phyloP scores from a whole-genome alignment of 2,329 filamentous ascomycete genomes.

The Diaporthe sp. region DNA sequence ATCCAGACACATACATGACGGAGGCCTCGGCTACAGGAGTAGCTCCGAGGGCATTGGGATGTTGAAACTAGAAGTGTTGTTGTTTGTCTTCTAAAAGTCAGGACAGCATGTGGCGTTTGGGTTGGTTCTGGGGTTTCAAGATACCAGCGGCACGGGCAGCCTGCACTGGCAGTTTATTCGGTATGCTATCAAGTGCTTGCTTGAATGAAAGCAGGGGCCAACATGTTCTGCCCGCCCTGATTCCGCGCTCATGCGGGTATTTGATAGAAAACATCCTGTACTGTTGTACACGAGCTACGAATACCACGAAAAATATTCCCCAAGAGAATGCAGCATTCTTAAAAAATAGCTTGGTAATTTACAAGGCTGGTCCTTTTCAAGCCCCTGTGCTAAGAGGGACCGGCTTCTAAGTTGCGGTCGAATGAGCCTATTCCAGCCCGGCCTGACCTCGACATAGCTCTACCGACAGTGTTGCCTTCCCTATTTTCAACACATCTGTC shows the following conservation, averaged over 20 bases:
- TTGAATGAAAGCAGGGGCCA: not conserved
- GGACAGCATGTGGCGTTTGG: conserved; percentile 31
- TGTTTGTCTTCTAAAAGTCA: conserved; percentile 20
- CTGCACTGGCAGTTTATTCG: conserved; percentile 15
- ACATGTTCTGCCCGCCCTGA: not conserved
- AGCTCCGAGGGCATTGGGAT: not conserved
- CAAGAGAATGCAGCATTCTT: not conserved
- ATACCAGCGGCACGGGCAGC: conserved; percentile 32
- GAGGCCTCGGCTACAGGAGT: not conserved
- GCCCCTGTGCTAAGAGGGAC: not conserved
- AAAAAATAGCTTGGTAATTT: not conserved
- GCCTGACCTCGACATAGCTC: not conserved
- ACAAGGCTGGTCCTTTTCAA: not conserved
- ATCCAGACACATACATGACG: not conserved
- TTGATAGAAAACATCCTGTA: not conserved
- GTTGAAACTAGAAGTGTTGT: conserved; percentile 1
- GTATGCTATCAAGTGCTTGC: not conserved
- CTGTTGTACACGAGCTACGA: conserved; percentile 33
- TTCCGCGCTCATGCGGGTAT: not conserved
- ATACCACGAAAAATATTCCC: conserved; percentile 8
- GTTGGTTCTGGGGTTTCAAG: conserved; percentile 22
- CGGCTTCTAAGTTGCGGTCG: not conserved
- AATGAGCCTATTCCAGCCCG: not conserved
- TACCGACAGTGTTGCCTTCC: not conserved
- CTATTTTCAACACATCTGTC: not conserved